Evolutionary conservation across 345 rosid species (phyloP).

Genomic region (Eucalyptus paniculata): DNA sequence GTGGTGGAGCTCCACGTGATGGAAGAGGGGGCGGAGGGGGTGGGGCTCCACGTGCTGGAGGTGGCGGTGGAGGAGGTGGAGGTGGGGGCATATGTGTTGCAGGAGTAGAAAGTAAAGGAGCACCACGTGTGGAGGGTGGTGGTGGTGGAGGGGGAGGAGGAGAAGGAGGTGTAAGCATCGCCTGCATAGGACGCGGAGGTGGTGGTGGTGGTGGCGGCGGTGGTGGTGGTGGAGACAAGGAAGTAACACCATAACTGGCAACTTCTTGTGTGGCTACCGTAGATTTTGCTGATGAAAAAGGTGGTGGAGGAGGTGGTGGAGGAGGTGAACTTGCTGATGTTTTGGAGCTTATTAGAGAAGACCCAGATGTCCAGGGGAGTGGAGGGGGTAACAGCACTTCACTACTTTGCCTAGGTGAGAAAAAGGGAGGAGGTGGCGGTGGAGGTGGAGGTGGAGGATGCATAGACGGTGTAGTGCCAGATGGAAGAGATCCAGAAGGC

Average conservation of each 20-base stretch:
- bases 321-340: not conserved
- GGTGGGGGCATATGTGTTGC: not conserved
- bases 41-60: not conserved
- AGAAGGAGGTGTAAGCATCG: not conserved
- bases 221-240: not conserved
- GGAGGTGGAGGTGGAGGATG: conserved; percentile 19
- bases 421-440: conserved; percentile 31
- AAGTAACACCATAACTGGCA: not conserved
- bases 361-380: conserved; percentile 48
- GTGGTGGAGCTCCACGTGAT: not conserved
- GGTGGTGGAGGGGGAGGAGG: not conserved
- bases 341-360: conserved; percentile 2
- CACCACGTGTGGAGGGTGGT: not conserved
- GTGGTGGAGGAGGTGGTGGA: not conserved
- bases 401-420: conserved; percentile 11
- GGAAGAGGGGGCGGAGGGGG: not conserved
- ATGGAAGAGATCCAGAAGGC: conserved; percentile 2
- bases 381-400: conserved; percentile 24
- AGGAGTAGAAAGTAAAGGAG: not conserved
- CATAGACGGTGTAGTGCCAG: conserved; percentile 3
- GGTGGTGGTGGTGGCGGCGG: not conserved
- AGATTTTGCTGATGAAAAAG: not conserved
- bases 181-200: not conserved
- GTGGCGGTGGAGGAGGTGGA: not conserved
- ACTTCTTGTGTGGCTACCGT: not conserved